Evolutionary conservation across 352 stramenopile genomes (phyloP).

Genomic region (Phytophthora chlamydospora): DNA sequence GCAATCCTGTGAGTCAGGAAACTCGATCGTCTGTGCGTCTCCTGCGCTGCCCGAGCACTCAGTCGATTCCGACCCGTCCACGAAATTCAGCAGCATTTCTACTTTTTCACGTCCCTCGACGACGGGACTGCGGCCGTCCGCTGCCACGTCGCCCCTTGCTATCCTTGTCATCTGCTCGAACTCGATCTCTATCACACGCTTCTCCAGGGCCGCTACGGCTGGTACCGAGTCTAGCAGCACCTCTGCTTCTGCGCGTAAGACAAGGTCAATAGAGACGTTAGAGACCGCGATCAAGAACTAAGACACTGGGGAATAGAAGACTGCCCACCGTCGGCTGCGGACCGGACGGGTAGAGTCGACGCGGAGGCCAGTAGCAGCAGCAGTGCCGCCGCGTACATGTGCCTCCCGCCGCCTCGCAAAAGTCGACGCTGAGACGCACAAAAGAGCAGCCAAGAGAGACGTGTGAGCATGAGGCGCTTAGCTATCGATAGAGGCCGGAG

Average conservation of each 20-base stretch:
- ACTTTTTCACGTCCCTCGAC: neutral
- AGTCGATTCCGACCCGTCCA: slow-evolving; percentile 10
- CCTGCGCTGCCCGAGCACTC: slow-evolving; percentile 23
- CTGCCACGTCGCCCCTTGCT: slow-evolving; percentile 20
- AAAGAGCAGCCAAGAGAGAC: slow-evolving; percentile 4
- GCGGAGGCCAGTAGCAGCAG: slow-evolving; percentile 33
- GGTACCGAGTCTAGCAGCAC: slow-evolving; percentile 19
- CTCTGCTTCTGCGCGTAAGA: slow-evolving; percentile 27
- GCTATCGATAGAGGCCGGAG: slow-evolving; percentile 10
- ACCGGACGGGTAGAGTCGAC: slow-evolving; percentile 11
- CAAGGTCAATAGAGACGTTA: slow-evolving; percentile 8
- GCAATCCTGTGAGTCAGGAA: slow-evolving; percentile 25
- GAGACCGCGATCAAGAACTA: neutral
- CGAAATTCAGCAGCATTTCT: slow-evolving; percentile 17
- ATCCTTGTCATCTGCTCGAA: slow-evolving; percentile 28
- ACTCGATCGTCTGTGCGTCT: slow-evolving; percentile 18
- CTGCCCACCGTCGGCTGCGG: slow-evolving; percentile 16
- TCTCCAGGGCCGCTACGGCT: slow-evolving; percentile 20
- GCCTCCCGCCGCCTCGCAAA: slow-evolving; percentile 27
- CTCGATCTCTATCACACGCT: slow-evolving; percentile 29
- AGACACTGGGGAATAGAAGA: neutral
- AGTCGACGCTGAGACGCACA: slow-evolving; percentile 32
- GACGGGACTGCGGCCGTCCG: slow-evolving; percentile 15
- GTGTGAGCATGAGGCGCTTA: slow-evolving; percentile 6
- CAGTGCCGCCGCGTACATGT: slow-evolving; percentile 24